Evolutionary conservation across 805 yeast genomes (phyloP).

Genomic region (Barnettozyma siamensis): DNA sequence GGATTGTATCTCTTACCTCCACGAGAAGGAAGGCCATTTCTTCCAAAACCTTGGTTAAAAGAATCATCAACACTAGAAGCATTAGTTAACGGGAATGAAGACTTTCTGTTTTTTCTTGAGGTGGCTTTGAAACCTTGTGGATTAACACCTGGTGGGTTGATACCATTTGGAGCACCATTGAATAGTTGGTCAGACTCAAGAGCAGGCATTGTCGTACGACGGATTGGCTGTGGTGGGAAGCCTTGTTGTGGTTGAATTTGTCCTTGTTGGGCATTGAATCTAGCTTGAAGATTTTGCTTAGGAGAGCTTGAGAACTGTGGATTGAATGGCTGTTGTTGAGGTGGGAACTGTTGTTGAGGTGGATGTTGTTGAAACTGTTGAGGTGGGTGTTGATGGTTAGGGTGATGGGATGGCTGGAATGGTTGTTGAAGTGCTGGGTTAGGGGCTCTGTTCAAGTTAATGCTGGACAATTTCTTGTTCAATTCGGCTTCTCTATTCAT

Average conservation of each 20-base stretch:
- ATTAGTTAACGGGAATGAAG: slow-evolving; percentile 27
- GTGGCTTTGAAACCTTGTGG: slow-evolving; percentile 28
- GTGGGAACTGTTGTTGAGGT: slow-evolving; percentile 5
- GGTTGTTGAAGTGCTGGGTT: slow-evolving; percentile 7
- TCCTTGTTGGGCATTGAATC: slow-evolving; percentile 16
- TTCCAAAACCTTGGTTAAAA: slow-evolving; percentile 7
- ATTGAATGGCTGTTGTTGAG: background rate
- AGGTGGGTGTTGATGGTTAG: slow-evolving; percentile 7
- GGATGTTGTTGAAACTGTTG: slow-evolving; percentile 4
- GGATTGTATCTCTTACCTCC: slow-evolving; percentile 1
- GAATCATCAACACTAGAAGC: slow-evolving; percentile 11
- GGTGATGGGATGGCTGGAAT: background rate
- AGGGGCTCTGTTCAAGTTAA: slow-evolving; percentile 9
- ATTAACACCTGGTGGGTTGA: too few species aligned
- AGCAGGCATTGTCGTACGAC: slow-evolving; percentile 22
- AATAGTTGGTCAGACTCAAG: slow-evolving; percentile 12
- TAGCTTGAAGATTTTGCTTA: slow-evolving; percentile 10
- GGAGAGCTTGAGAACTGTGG: slow-evolving; percentile 3
- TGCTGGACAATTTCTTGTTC: slow-evolving; percentile 19
- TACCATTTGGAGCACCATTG: slow-evolving; percentile 12
- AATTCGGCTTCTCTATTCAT: slow-evolving; percentile 22
- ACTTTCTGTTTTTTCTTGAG: slow-evolving; percentile 41
- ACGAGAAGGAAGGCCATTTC: slow-evolving; percentile 7
- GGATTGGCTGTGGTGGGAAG: slow-evolving; percentile 20
- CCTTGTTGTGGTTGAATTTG: slow-evolving; percentile 5